Evolutionary conservation across 331 rosid genomes (phyloP).

Genomic region (Stylosanthes scabra): DNA sequence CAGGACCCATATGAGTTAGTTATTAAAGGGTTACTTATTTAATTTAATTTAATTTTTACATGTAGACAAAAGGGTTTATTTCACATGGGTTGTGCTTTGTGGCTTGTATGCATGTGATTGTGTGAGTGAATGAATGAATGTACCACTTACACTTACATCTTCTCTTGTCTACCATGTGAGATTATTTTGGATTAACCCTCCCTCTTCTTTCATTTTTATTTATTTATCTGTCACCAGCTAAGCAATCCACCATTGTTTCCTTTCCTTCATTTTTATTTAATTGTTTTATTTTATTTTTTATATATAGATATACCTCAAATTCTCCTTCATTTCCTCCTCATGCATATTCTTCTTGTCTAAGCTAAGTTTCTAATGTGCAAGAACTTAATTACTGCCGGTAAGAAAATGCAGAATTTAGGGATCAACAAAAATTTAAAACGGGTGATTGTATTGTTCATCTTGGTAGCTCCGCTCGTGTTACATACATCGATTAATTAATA

Average conservation of each 20-base stretch:
- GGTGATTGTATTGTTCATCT: conserved; percentile 31
- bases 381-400: background rate
- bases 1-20: conserved; percentile 48
- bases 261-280: background rate
- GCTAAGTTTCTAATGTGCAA: conserved; percentile 8
- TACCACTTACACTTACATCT: conserved; percentile 59
- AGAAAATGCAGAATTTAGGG: conserved; percentile 12
- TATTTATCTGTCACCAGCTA: conserved; percentile 91
- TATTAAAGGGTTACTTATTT: conserved; percentile 7
- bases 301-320: background rate
- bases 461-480: background rate
- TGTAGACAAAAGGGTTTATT: conserved; percentile 92
- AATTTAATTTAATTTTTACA: conserved; percentile 36
- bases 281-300: too few relatives aligned
- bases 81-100: conserved; percentile 93
- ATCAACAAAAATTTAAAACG: conserved; percentile 14
- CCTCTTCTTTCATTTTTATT: conserved; percentile 24
- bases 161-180: conserved; percentile 83
- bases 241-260: conserved; percentile 67
- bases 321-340: conserved; percentile 4
- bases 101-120: conserved; percentile 7
- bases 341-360: conserved; percentile 29
- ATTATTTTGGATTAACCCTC: conserved; percentile 62
- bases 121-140: conserved; percentile 61
- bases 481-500: background rate